A percentile compares a stretch with the other conserved stretches of the same genome.
These are phyloP conservation scores for Claviceps quebecensis DNA, from an alignment of 2,329 filamentous ascomycete species.

Conservation along the genomic window DNA sequence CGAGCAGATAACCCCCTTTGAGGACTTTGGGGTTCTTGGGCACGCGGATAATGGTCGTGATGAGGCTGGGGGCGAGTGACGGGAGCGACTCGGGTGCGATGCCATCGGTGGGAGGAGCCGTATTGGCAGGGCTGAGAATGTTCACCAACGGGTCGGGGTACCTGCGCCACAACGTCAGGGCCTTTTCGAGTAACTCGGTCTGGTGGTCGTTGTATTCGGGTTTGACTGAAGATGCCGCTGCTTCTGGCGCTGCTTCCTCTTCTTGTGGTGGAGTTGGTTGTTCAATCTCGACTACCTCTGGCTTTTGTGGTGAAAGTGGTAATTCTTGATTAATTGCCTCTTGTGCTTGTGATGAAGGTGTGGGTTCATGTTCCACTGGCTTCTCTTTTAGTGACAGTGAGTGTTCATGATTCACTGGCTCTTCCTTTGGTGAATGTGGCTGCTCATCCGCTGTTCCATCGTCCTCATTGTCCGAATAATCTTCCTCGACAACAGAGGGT, in stretches of 20 bases:
- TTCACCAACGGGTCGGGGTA: conserved; percentile 41
- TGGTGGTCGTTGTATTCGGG: conserved; percentile 32
- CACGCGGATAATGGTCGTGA: conserved; percentile 63
- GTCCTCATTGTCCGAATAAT: conserved; percentile 9
- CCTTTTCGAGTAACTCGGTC: conserved; percentile 35
- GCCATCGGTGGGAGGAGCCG: conserved; percentile 55
- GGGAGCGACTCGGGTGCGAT: conserved; percentile 30
- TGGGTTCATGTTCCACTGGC: background rate
- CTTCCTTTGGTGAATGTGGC: no score
- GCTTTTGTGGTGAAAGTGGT: no score
- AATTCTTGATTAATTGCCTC: no score
- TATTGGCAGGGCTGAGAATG: conserved; percentile 47
- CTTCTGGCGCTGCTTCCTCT: background rate
- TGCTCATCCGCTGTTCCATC: background rate
- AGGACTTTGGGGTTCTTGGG: conserved; percentile 69
- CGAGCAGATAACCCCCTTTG: conserved; percentile 78
- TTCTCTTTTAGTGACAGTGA: no score
- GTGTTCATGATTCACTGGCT: no score
- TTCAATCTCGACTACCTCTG: background rate
- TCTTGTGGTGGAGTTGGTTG: background rate
- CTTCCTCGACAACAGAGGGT: conserved; percentile 19
- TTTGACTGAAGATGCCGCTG: background rate
- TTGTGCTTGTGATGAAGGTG: no score
- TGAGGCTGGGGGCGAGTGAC: conserved; percentile 48
- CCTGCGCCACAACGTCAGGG: conserved; percentile 50